A percentile compares a stretch with the other conserved stretches of the same genome.
Conservation (phyloP, 768 basidiomycete genomes). For the Boletus edulis region DNA sequence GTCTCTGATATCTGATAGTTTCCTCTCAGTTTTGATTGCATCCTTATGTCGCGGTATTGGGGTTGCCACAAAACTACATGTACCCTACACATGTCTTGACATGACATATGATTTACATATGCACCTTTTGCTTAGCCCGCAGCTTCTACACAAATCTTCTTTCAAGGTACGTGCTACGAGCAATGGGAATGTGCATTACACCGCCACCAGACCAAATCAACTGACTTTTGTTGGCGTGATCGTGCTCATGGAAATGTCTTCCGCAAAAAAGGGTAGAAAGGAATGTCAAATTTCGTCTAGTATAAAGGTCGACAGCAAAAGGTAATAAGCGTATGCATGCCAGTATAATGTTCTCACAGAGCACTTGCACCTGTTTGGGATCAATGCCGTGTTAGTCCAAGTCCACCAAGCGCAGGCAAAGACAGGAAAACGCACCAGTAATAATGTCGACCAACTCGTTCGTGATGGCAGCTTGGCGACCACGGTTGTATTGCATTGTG, state of each 20-base stretch:
- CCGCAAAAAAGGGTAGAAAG: background rate
- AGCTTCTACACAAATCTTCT: background rate
- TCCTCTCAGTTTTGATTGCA: conserved; percentile 34
- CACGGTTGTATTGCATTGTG: conserved; percentile 97
- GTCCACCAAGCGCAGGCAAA: no score
- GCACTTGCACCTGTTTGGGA: conserved; percentile 45
- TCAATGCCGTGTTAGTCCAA: background rate
- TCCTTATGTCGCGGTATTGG: conserved; percentile 10
- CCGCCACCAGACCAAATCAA: background rate
- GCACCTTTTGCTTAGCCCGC: conserved; percentile 7
- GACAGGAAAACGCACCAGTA: conserved; percentile 61
- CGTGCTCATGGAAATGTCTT: background rate
- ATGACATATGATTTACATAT: conserved; percentile 26
- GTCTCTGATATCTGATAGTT: conserved; percentile 3
- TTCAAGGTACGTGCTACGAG: background rate
- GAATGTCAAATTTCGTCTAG: conserved; percentile 25
- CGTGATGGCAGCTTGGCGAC: conserved; percentile 96
- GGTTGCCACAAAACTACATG: conserved; percentile 37
- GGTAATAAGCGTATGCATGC: conserved; percentile 13
- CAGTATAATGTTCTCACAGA: conserved; percentile 32
- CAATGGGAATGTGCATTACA: background rate
- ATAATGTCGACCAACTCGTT: conserved; percentile 94
- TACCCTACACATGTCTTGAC: conserved; percentile 34
- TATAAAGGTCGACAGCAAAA: conserved; percentile 6
- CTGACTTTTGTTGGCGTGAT: background rate